Percentiles rank a stretch among this genome's conserved stretches.
Evolutionary conservation across 345 rosid species (phyloP).

Genomic region (Microcos paniculata): DNA sequence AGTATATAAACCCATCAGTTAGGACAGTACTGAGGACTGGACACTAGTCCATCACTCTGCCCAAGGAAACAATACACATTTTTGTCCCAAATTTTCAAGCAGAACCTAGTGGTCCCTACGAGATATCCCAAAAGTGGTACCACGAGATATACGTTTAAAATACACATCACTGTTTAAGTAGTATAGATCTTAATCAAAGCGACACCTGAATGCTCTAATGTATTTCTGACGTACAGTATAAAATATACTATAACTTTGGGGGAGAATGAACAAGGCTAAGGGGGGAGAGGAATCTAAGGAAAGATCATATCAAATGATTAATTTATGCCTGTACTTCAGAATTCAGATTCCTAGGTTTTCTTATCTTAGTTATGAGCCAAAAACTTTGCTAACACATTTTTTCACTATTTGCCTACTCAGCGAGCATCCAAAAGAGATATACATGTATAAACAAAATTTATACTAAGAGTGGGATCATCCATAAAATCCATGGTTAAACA

Average conservation of each 20-base stretch:
- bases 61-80: background rate
- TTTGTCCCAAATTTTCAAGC: constrained; percentile 1
- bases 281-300: background rate
- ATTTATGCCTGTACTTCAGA: background rate
- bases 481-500: constrained; percentile 2
- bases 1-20: background rate
- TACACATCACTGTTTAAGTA: background rate
- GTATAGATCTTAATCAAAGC: background rate
- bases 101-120: background rate
- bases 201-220: background rate
- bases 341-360: background rate
- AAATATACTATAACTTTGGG: background rate
- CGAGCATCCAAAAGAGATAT: background rate
- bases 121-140: background rate
- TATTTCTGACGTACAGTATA: background rate
- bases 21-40: constrained; percentile 2
- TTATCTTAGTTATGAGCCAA: background rate
- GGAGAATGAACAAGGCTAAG: background rate
- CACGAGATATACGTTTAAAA: background rate
- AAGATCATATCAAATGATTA: background rate
- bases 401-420: background rate
- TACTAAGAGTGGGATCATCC: background rate
- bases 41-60: background rate
- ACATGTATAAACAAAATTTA: background rate
- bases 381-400: background rate